These are phyloP conservation scores for Aspergillus taichungensis DNA, from an alignment of 495 filamentous ascomycete genomes.

Conservation along the genomic window DNA sequence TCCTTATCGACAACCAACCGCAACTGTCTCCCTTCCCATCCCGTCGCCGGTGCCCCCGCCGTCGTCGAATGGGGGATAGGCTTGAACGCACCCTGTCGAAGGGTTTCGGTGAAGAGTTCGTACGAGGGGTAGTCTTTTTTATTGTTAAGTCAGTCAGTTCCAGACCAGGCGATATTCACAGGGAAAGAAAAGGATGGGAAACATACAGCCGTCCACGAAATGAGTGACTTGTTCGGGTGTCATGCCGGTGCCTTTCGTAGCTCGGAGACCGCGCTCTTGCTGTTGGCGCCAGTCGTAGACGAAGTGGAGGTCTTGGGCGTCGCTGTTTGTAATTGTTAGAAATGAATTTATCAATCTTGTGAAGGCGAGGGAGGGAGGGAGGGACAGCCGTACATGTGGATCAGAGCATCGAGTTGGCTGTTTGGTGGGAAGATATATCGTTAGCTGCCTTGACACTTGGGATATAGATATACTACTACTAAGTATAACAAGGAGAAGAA, in stretches of 20 bases:
- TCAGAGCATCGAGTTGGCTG: slow-evolving; percentile 65
- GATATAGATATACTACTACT: too few relatives aligned
- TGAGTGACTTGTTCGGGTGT: slow-evolving; percentile 56
- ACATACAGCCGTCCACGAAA: slow-evolving; percentile 61
- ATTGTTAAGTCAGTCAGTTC: not conserved
- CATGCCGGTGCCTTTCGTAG: slow-evolving; percentile 65
- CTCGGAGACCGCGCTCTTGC: slow-evolving; percentile 65
- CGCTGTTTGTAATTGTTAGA: slow-evolving; percentile 31
- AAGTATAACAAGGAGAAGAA: not conserved
- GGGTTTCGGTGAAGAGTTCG: slow-evolving; percentile 61
- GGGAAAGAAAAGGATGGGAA: not conserved
- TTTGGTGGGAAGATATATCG: not conserved
- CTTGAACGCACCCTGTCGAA: slow-evolving; percentile 56
- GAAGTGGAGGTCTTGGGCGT: slow-evolving; percentile 64
- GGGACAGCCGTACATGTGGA: slow-evolving; percentile 58
- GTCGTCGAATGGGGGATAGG: slow-evolving; percentile 11
- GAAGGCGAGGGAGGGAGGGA: not conserved
- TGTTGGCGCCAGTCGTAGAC: slow-evolving; percentile 86
- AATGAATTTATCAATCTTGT: not conserved
- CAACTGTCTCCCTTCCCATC: slow-evolving; percentile 51
- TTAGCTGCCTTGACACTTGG: not conserved
- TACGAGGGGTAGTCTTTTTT: slow-evolving; percentile 53
- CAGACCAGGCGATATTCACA: too few relatives aligned
- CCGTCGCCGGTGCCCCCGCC: slow-evolving; percentile 10
- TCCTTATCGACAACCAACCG: slow-evolving; percentile 62